Percentiles rank a stretch among this genome's conserved stretches.
Evolutionary conservation across 176 grass and related monocot species (phyloP).

Genomic region (Triticum aestivum): IWGSC_CS_RefSeq_v2.1 NC_057803.1:608708810-608709309

Average conservation of each 20-base stretch:
- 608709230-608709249: too few relatives aligned
- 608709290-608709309: too few relatives aligned
- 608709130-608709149: not conserved
- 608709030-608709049: not conserved
- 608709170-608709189: too few relatives aligned
- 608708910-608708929: not conserved
- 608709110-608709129: not conserved
- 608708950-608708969: not conserved
- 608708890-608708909: constrained; percentile 64
- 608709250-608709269: not conserved
- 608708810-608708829: not conserved
- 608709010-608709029: not conserved
- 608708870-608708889: constrained; percentile 49
- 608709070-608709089: not conserved
- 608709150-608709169: too few relatives aligned
- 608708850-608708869: not conserved
- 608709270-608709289: too few relatives aligned
- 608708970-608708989: not conserved
- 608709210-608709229: too few relatives aligned
- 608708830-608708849: not conserved
- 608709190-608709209: too few relatives aligned
- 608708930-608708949: constrained; percentile 19
- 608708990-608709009: not conserved
- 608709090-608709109: not conserved
- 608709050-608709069: not conserved